These are phyloP conservation scores for Xylaria sp. DNA, from an alignment of 2,329 filamentous ascomycete species.

Conservation along the genomic window DNA sequence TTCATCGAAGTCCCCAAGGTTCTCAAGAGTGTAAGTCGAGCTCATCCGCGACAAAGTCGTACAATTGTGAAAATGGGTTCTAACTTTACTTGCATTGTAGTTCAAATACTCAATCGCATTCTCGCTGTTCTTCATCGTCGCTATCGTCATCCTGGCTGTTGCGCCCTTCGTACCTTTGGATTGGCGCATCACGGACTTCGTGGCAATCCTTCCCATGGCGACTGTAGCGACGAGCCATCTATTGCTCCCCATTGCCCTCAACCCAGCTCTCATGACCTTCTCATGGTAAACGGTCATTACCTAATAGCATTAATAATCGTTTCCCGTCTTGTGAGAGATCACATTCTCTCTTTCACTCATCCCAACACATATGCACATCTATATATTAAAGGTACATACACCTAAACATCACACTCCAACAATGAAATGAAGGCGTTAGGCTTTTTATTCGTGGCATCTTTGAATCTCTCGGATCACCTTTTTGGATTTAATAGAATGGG, in stretches of 20 bases:
- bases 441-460: slow-evolving; percentile 11
- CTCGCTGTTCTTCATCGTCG: slow-evolving; percentile 64
- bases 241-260: slow-evolving; percentile 76
- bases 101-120: slow-evolving; percentile 80
- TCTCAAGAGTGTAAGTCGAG: slow-evolving; percentile 74
- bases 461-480: slow-evolving; percentile 5
- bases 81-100: slow-evolving; percentile 42
- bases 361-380: background rate
- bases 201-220: slow-evolving; percentile 80
- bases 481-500: slow-evolving; percentile 23
- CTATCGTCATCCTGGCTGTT: slow-evolving; percentile 72
- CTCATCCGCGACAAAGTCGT: slow-evolving; percentile 50
- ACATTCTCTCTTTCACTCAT: background rate
- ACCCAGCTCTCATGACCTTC: slow-evolving; percentile 83
- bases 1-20: slow-evolving; percentile 86
- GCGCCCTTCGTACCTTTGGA: slow-evolving; percentile 71
- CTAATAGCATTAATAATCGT: slow-evolving; percentile 20
- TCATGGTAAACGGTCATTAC: slow-evolving; percentile 66
- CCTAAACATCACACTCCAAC: slow-evolving; percentile 1
- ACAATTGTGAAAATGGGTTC: slow-evolving; percentile 46
- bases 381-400: slow-evolving; percentile 24
- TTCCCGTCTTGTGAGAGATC: background rate
- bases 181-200: slow-evolving; percentile 76
- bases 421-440: slow-evolving; percentile 21
- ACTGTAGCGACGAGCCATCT: slow-evolving; percentile 76